Conservation (phyloP, 1,284 basidiomycete genomes). For the Takashimella koratensis region DNA sequence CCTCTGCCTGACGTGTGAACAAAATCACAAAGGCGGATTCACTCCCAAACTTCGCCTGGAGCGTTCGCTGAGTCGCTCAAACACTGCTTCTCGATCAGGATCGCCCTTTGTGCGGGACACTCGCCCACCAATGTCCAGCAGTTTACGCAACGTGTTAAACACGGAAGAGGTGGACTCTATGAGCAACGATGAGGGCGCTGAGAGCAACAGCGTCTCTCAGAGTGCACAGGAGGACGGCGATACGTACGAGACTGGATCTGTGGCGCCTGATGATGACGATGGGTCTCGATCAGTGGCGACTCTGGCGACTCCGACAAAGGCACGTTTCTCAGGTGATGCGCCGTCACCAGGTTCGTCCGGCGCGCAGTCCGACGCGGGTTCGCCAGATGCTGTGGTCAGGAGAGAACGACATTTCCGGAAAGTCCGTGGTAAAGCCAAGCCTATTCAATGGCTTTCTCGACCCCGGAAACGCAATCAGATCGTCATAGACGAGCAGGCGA, state of each 20-base stretch:
- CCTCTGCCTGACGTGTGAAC: slow-evolving; percentile 42
- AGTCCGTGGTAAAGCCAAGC: background rate
- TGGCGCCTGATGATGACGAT: slow-evolving; percentile 3
- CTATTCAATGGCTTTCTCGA: background rate
- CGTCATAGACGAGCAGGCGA: background rate
- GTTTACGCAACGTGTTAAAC: slow-evolving; percentile 17
- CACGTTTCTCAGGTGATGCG: background rate
- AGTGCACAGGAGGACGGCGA: slow-evolving; percentile 1
- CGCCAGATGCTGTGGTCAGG: background rate
- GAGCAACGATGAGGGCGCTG: background rate
- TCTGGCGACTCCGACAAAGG: slow-evolving; percentile 6
- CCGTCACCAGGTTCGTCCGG: background rate
- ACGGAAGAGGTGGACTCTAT: background rate
- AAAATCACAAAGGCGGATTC: slow-evolving; percentile 22
- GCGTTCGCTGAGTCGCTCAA: slow-evolving; percentile 14
- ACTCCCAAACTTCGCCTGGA: slow-evolving; percentile 14
- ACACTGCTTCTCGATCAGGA: slow-evolving; percentile 8
- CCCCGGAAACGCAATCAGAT: background rate
- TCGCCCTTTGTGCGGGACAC: background rate
- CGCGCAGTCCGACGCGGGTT: background rate
- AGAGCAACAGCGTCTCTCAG: slow-evolving; percentile 1
- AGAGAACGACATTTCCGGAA: background rate
- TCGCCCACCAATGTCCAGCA: slow-evolving; percentile 8
- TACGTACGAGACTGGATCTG: background rate
- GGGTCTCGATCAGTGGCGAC: background rate